Base-by-base conservation (phyloP, 768 basidiomycete genomes). In the Tylopilus plumbeoviolaceoides region DNA sequence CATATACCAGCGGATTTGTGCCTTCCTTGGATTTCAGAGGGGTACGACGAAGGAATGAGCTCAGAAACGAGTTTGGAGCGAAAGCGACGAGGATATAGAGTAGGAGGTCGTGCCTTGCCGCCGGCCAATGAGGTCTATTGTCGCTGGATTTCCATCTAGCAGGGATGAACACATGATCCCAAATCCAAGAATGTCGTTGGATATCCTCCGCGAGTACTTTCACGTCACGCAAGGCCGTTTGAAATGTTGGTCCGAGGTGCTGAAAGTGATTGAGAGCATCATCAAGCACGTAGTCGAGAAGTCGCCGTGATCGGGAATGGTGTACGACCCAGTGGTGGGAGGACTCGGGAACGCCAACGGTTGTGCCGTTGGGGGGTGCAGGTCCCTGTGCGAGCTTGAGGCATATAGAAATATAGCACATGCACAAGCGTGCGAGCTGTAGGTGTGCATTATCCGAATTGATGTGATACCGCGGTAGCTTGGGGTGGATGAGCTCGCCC, bases 331-430 rank as follows among this genome's bases (percentile, higher is more conserved):
- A 17, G n/a, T 1, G 12, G 15, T 15, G 10, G 4, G 0, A 17
- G 5, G 11, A n/a, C n/a, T n/a, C 4, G 25, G 0, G 2, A 11
- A 3, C 14, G 12, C 15, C 11, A 17, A 2, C 5, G 23, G 28
- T 4, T 7, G 14, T 23, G 21, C 23, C 33, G 10, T 30, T 28
- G 28, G 20, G 5, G 2, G 7, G 5, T 6, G n/a, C n/a, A 12
- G 39, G 8, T 12, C 9, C 7, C 7, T 25, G 35, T 7, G 10
- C 42, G 18, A 10, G 15, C 7, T 36, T 36, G 15, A 36, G 35
- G 31, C 46, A 49, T 28, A 53, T 36, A 12, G 51, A 53, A 7
- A 53, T 35, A 21, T 53, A 53, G 25, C 46, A 53, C 47, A 53
- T 48, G 47, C 47, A 53, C 5, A 40, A 48, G 14, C n/a, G 46